Conservation (phyloP, 163 green algal genomes). For the Scenedesmus sp. region DNA sequence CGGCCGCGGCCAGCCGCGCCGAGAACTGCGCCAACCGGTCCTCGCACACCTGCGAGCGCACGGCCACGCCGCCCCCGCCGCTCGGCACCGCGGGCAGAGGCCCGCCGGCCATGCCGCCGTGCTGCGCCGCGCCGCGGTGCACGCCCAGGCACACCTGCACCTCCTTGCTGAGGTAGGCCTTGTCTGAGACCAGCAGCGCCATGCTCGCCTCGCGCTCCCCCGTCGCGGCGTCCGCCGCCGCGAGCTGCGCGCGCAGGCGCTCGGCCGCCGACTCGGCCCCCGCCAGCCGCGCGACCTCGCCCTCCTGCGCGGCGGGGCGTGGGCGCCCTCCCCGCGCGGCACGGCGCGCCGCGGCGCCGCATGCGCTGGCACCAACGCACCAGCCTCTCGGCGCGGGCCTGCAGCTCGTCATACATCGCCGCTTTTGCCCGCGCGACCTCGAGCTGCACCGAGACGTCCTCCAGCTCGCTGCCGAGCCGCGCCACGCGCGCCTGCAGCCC, state of each 20-base stretch:
- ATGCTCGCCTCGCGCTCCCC: slow-evolving; percentile 54
- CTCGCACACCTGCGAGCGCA: slow-evolving; percentile 7
- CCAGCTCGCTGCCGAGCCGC: slow-evolving; percentile 57
- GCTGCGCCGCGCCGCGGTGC: neutral
- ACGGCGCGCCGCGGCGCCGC: neutral
- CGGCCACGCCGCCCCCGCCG: neutral
- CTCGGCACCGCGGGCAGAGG: no score
- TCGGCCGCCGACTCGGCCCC: slow-evolving; percentile 49
- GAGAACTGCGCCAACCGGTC: slow-evolving; percentile 7
- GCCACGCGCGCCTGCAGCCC: slow-evolving; percentile 48
- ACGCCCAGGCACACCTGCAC: slow-evolving; percentile 32
- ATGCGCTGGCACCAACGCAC: slow-evolving; percentile 2
- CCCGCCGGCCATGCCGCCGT: no score
- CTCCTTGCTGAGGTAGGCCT: slow-evolving; percentile 70
- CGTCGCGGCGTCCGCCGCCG: slow-evolving; percentile 17
- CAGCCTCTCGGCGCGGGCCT: slow-evolving; percentile 46
- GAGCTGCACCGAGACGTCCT: slow-evolving; percentile 46
- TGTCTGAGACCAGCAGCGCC: slow-evolving; percentile 65
- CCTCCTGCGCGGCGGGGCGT: slow-evolving; percentile 12
- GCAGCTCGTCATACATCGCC: slow-evolving; percentile 64
- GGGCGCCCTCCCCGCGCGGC: no score
- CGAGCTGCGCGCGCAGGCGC: slow-evolving; percentile 49
- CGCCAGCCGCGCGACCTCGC: slow-evolving; percentile 18
- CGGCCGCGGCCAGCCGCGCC: slow-evolving; percentile 48
- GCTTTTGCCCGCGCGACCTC: slow-evolving; percentile 62